A percentile compares a stretch with the other conserved stretches of the same genome.
These are phyloP conservation scores for Penicillium canescens DNA, from an alignment of 495 filamentous ascomycete genomes.

Conservation along the genomic window DNA sequence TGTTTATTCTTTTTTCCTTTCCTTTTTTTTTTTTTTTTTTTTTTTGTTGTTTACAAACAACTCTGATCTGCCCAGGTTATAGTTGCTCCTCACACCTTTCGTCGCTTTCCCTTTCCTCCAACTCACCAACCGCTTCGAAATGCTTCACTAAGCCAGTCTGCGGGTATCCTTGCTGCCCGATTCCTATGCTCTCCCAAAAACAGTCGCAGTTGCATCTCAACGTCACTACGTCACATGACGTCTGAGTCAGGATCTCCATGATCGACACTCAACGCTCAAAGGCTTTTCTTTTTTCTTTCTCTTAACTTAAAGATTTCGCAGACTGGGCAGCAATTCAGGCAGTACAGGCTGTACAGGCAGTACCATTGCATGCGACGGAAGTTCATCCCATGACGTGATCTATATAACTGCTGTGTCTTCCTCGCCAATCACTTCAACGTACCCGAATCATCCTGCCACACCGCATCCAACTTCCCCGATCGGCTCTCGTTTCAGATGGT, in stretches of 20 bases:
- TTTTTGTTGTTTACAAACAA: no score
- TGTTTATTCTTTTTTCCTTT: no score
- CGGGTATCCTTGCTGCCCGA: no score
- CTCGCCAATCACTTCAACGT: constrained; percentile 21
- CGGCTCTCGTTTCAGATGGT: constrained; percentile 11
- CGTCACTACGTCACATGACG: constrained; percentile 14
- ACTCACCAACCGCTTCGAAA: no score
- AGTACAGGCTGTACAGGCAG: not conserved
- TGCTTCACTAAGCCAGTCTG: no score
- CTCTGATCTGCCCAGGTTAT: no score
- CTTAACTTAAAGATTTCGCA: not conserved
- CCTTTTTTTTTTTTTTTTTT: no score
- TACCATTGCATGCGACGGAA: not conserved
- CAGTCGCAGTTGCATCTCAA: not conserved
- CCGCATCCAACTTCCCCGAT: constrained; percentile 25
- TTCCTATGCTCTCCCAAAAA: not conserved
- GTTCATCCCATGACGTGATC: constrained; percentile 1
- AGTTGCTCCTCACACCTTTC: no score
- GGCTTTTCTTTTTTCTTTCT: not conserved
- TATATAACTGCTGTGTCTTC: constrained; percentile 11
- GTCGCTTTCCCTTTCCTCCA: no score
- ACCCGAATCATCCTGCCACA: constrained; percentile 20
- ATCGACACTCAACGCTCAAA: constrained; percentile 8
- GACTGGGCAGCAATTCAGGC: not conserved
- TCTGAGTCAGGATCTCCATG: constrained; percentile 10